Evolutionary conservation across 176 grass and related monocot genomes (phyloP), one percentile per base, ranked within the genome.

Genomic region (Paspalum vaginatum): DNA sequence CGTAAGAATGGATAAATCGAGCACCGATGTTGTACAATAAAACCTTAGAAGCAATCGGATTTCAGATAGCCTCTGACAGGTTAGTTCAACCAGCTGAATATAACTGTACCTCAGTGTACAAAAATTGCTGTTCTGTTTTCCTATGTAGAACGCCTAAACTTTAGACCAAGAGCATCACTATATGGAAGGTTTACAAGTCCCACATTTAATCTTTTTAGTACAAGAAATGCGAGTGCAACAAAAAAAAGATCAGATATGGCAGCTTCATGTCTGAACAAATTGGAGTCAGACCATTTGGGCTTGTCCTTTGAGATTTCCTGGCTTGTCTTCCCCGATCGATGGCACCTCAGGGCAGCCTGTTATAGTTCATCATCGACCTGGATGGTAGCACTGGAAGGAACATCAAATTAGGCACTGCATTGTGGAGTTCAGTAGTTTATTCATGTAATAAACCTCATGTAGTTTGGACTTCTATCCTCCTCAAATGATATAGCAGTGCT

Each of bases 291-390:
- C 49, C 11, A 64, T 5, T n/a, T 61, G 14, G 70, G 9, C 46
- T 84, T 60, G 58, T 41, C 26, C 7, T 20, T 53, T 13, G 1
- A 77, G 12, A 11, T 38, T 67, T 43, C 46, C 25, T 20, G 43
- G 61, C 10, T 8, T 10, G 9, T 12, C 32, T 32, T 32, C 32
- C 3, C 32, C 1, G 32, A 32, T 32, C 32, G 32, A 32, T 32
- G 32, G 32, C 32, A 32, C 32, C 32, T 32, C 32, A 32, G 1
- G 32, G 32, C n/a, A 0, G 21, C 47, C 20, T 80, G 64, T 69
- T 48, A 85, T 51, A 89, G 78, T 57, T 89, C 82, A 65, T 85
- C 82, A 1, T 89, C n/a, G 0, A 89, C 24, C 47, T n/a, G 20
- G 41, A 11, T 14, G 9, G 57, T 72, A 58, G 65, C 57, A 38